Percentiles rank a stretch among this genome's conserved stretches.
phyloP scores from a whole-genome alignment of 192 early-diverging fungal species.

The Backusella westeae region DNA sequence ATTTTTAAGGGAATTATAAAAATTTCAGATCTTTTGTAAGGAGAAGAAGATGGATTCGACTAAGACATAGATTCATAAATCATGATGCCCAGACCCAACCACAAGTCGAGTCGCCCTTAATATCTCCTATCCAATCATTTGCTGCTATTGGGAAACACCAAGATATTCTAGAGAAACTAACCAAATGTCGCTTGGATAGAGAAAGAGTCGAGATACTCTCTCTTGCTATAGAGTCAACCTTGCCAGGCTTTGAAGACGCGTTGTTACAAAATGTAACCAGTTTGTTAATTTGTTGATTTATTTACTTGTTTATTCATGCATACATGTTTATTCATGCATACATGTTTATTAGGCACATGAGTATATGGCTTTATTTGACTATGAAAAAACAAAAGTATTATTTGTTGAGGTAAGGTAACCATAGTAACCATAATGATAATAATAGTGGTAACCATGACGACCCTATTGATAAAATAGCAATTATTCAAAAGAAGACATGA shows the following conservation, averaged over 20 bases:
- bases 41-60: conserved; percentile 49
- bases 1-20: conserved; percentile 37
- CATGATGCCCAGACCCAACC: not conserved
- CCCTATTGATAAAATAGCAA: not conserved
- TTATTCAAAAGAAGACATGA: conserved; percentile 1
- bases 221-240: not conserved
- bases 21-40: conserved; percentile 53
- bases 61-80: conserved; percentile 39
- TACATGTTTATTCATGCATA: conserved; percentile 4
- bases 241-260: not conserved
- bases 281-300: conserved; percentile 18
- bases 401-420: conserved; percentile 33
- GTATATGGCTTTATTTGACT: conserved; percentile 42
- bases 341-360: conserved; percentile 22
- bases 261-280: conserved; percentile 17
- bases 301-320: conserved; percentile 9
- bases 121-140: not conserved
- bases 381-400: conserved; percentile 34
- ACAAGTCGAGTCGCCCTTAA: not conserved
- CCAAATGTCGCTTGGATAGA: conserved; percentile 26
- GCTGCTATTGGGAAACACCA: conserved; percentile 1
- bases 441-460: not conserved
- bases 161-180: conserved; percentile 7
- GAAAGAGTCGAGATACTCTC: conserved; percentile 21
- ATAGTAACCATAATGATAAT: not conserved